These are phyloP conservation scores for Bryoerythrophyllum caledonicum DNA, from an alignment of 225 moss, liverwort and hornwort genomes.

Conservation along the genomic window DNA sequence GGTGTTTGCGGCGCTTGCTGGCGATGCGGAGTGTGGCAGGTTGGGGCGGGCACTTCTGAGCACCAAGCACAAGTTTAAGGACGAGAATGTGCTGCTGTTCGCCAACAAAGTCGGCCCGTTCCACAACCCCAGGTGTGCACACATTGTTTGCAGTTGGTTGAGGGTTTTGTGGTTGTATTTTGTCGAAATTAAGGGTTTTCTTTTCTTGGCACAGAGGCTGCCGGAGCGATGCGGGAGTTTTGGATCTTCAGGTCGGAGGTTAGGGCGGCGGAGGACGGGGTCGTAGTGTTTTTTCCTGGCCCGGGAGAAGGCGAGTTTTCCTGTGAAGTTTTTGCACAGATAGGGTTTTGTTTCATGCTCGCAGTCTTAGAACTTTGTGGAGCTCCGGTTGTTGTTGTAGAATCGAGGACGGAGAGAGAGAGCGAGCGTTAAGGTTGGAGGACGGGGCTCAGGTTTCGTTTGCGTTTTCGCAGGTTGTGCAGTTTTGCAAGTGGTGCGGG, in stretches of 20 bases:
- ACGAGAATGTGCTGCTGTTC: conserved; percentile 78
- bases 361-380: not conserved
- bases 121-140: conserved; percentile 78
- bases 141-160: not conserved
- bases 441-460: not conserved
- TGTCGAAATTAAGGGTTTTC: no score
- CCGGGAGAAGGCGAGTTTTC: not conserved
- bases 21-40: conserved; percentile 38
- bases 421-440: not conserved
- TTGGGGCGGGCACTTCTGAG: no score
- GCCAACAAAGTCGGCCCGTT: conserved; percentile 97
- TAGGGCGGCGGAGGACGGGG: not conserved
- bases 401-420: no score
- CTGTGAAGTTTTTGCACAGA: not conserved
- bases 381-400: not conserved
- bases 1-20: not conserved
- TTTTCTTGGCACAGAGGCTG: not conserved
- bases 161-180: no score
- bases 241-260: no score
- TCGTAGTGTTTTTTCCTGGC: no score
- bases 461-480: not conserved
- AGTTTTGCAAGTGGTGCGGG: not conserved
- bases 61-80: conserved; percentile 68
- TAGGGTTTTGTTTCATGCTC: not conserved
- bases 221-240: not conserved